Evolutionary conservation across 441 rosid species (phyloP).

Genomic region (Omphalea diandra): DNA sequence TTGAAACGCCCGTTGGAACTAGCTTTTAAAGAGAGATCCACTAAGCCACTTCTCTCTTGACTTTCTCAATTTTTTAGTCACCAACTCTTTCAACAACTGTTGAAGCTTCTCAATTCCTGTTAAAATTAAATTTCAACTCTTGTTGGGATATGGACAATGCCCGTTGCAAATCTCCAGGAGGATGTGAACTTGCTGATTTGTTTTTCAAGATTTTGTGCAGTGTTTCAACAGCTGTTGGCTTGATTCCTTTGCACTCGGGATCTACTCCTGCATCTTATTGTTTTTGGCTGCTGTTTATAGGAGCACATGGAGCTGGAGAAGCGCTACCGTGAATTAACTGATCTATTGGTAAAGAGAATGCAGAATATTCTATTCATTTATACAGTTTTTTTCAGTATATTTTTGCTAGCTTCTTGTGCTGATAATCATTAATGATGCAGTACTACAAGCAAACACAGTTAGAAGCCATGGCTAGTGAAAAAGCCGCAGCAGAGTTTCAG

Average conservation of each 20-base stretch:
- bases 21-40: too few relatives aligned
- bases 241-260: neutral
- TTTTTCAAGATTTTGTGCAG: too few relatives aligned
- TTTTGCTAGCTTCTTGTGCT: slow-evolving; percentile 13
- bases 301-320: slow-evolving; percentile 99
- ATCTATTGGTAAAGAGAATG: slow-evolving; percentile 74
- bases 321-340: slow-evolving; percentile 97
- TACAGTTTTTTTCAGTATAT: slow-evolving; percentile 4
- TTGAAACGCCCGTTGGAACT: too few relatives aligned
- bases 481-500: slow-evolving; percentile 98
- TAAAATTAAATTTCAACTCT: too few relatives aligned
- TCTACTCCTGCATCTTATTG: slow-evolving; percentile 28
- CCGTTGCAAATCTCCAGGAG: too few relatives aligned
- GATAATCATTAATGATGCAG: slow-evolving; percentile 41
- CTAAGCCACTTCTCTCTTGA: too few relatives aligned
- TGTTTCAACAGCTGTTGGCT: too few relatives aligned
- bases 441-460: slow-evolving; percentile 99
- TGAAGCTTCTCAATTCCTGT: too few relatives aligned
- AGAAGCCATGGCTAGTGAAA: slow-evolving; percentile 97
- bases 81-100: too few relatives aligned
- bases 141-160: too few relatives aligned
- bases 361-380: slow-evolving; percentile 15
- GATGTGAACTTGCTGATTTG: too few relatives aligned
- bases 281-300: slow-evolving; percentile 46
- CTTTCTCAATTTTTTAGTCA: too few relatives aligned